These are phyloP conservation scores for Coffea eugenioides DNA, from an alignment of 257 asterid genomes.

Conservation along the genomic window DNA sequence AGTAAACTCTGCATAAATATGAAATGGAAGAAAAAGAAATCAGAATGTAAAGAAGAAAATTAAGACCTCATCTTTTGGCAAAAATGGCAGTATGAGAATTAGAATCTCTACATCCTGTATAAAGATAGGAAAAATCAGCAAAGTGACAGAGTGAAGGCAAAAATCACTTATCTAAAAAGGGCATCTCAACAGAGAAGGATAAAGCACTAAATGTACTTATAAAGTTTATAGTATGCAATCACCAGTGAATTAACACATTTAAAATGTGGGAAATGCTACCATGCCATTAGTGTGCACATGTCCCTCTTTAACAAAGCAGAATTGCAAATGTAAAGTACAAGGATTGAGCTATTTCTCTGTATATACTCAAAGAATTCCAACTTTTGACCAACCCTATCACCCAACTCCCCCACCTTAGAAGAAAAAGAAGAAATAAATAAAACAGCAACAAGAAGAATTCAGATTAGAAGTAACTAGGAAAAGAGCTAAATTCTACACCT, in stretches of 20 bases:
- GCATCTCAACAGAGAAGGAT: background rate
- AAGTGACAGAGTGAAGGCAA: background rate
- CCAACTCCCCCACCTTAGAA: too few relatives aligned
- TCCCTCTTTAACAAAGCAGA: background rate
- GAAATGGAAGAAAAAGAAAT: slow-evolving; percentile 7
- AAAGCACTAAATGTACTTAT: background rate
- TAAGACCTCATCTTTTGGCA: slow-evolving; percentile 81
- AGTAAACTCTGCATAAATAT: slow-evolving; percentile 17
- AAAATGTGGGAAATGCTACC: background rate
- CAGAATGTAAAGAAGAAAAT: slow-evolving; percentile 20
- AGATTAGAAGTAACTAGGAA: background rate
- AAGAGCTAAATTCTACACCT: slow-evolving; percentile 44
- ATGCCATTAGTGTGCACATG: background rate
- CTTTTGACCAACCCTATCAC: background rate
- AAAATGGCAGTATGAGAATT: slow-evolving; percentile 78
- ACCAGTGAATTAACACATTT: background rate
- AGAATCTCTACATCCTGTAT: slow-evolving; percentile 83
- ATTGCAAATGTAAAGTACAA: background rate
- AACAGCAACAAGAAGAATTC: background rate
- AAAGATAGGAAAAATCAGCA: slow-evolving; percentile 25
- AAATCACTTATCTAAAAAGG: background rate
- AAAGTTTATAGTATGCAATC: background rate
- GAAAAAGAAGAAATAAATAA: background rate
- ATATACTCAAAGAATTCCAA: background rate
- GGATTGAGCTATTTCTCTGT: background rate